Evolutionary conservation across 1,139 yeast genomes (phyloP).

Genomic region (Nakaseomyces kungkrabaensis): DNA sequence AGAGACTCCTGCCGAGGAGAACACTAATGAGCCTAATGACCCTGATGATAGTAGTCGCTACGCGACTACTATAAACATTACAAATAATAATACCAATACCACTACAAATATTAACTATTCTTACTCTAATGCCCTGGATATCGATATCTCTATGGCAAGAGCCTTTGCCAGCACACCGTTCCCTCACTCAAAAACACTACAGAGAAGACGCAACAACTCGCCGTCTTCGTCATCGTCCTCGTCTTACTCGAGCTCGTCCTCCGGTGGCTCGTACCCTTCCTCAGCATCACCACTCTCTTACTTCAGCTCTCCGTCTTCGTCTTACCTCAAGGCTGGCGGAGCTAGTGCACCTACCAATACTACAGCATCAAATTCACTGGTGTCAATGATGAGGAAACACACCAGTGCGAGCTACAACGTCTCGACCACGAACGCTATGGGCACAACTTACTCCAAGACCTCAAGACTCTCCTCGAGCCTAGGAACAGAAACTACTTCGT

Average conservation of each 20-base stretch:
- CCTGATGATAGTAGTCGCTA: conserved; percentile 32
- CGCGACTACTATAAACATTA: conserved; percentile 21
- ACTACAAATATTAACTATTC: conserved; percentile 6
- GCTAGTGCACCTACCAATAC: not conserved
- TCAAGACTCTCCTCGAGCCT: conserved; percentile 2
- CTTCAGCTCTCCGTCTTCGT: conserved; percentile 8
- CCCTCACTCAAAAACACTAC: conserved; percentile 29
- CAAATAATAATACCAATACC: conserved; percentile 6
- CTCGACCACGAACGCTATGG: not conserved
- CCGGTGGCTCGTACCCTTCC: conserved; percentile 7
- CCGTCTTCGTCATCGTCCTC: conserved; percentile 8
- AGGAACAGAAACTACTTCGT: not conserved
- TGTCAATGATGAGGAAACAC: conserved; percentile 11
- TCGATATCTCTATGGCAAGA: conserved; percentile 47
- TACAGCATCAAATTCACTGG: conserved; percentile 1
- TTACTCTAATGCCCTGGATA: conserved; percentile 31
- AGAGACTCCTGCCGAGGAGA: conserved; percentile 18
- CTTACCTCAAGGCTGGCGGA: not conserved
- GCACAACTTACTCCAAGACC: conserved; percentile 5
- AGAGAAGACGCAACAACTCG: conserved; percentile 3
- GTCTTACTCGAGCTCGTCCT: conserved; percentile 7
- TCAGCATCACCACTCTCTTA: conserved; percentile 12
- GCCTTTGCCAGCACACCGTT: conserved; percentile 22
- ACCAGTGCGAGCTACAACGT: conserved; percentile 6
- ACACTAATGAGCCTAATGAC: conserved; percentile 28